Evolutionary conservation across 148 eudicot species (phyloP).

Genomic region (Rhododendron griersonianum): DNA sequence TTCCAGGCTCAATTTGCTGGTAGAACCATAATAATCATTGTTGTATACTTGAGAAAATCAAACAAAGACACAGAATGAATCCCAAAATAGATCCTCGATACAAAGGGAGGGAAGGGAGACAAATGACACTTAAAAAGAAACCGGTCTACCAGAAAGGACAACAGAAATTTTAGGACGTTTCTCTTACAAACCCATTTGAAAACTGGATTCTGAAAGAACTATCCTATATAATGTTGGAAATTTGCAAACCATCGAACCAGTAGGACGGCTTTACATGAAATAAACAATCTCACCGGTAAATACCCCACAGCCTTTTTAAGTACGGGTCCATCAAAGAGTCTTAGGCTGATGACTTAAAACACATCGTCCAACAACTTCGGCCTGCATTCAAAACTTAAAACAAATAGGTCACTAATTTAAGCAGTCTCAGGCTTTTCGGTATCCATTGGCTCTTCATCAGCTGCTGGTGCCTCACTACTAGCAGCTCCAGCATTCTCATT

Average conservation of each 20-base stretch:
- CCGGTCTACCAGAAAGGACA: background rate
- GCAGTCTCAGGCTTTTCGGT: constrained; percentile 39
- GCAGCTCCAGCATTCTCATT: constrained; percentile 33
- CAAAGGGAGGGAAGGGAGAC: background rate
- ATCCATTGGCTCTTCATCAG: constrained; percentile 49
- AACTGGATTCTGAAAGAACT: constrained; percentile 11
- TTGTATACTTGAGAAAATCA: background rate
- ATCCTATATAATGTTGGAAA: background rate
- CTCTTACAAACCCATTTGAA: background rate
- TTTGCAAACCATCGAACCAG: background rate
- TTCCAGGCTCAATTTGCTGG: background rate
- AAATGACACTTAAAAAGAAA: background rate
- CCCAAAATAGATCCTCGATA: background rate
- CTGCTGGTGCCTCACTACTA: constrained; percentile 24
- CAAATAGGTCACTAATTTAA: constrained; percentile 1
- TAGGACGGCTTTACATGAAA: constrained; percentile 2
- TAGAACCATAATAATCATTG: background rate
- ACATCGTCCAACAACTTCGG: background rate
- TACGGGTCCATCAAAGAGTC: background rate
- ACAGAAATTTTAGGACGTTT: background rate
- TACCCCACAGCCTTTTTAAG: background rate
- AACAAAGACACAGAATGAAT: background rate
- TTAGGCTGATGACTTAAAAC: background rate
- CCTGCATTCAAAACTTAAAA: background rate
- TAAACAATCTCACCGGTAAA: constrained; percentile 1